Conservation (phyloP, 441 rosid species). For the Manihot esculenta region DNA sequence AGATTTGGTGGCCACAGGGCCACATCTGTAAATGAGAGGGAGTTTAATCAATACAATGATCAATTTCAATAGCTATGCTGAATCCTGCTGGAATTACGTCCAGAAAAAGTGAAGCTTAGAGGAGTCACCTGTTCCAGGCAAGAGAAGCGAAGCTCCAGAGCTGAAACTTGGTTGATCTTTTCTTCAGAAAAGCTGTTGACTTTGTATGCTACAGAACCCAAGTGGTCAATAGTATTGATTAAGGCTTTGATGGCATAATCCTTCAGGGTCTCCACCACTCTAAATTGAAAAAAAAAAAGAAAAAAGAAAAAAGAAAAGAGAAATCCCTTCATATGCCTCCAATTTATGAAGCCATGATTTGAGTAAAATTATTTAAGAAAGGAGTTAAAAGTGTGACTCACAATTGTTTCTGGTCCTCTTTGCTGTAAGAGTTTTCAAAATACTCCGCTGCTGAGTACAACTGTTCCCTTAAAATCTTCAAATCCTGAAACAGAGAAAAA, state of each 20-base stretch:
- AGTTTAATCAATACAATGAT: too few relatives aligned
- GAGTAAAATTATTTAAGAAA: not conserved
- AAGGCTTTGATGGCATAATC: conserved; percentile 74
- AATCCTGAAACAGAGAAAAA: conserved; percentile 41
- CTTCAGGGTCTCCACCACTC: conserved; percentile 66
- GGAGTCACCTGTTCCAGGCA: conserved; percentile 64
- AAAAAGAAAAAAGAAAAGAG: too few relatives aligned
- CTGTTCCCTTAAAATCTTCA: conserved; percentile 74
- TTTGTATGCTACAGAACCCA: conserved; percentile 86
- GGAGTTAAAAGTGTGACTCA: conserved; percentile 27
- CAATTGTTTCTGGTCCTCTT: conserved; percentile 64
- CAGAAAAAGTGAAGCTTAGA: not conserved
- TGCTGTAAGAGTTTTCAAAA: conserved; percentile 62
- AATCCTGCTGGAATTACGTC: too few relatives aligned
- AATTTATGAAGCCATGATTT: not conserved
- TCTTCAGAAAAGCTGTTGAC: conserved; percentile 57
- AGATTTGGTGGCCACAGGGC: not conserved
- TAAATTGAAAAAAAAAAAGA: conserved; percentile 20
- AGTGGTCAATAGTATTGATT: conserved; percentile 79
- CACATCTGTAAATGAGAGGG: not conserved
- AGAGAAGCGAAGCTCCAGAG: conserved; percentile 49
- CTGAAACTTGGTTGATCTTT: conserved; percentile 50
- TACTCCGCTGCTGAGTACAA: conserved; percentile 87
- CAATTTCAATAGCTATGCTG: too few relatives aligned
- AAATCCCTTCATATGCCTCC: not conserved